Evolutionary conservation across 345 rosid genomes (phyloP).

Genomic region (Hibiscus syriacus): DNA sequence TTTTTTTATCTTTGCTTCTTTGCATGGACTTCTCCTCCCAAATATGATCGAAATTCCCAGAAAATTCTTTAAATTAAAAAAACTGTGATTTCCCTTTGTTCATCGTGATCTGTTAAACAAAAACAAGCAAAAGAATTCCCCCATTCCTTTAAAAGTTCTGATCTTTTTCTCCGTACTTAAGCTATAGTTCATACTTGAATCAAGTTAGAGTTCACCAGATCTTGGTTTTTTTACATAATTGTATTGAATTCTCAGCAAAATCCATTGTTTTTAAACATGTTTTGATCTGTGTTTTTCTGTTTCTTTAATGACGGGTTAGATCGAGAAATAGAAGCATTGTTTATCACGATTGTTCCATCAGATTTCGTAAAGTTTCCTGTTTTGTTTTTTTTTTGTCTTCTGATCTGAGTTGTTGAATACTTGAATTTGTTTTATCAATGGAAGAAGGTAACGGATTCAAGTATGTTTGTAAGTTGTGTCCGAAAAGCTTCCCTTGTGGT

Average conservation of each 20-base stretch:
- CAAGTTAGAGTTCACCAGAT: too few relatives aligned
- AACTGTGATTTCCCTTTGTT: constrained; percentile 13
- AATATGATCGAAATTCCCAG: constrained; percentile 10
- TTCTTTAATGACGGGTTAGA: constrained; percentile 7
- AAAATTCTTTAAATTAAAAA: not conserved
- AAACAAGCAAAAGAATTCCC: not conserved
- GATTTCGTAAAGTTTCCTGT: not conserved
- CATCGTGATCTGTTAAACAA: constrained; percentile 22
- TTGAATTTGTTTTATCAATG: not conserved
- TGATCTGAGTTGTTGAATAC: not conserved
- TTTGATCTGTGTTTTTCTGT: constrained; percentile 29
- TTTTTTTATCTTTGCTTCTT: constrained; percentile 63
- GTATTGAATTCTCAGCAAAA: not conserved
- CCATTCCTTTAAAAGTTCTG: constrained; percentile 14
- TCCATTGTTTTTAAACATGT: too few relatives aligned
- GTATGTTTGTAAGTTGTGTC: constrained; percentile 53
- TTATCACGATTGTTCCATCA: not conserved
- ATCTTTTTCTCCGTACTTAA: constrained; percentile 18
- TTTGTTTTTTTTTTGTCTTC: too few relatives aligned
- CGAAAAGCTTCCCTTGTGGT: constrained; percentile 52
- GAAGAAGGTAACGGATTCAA: constrained; percentile 29
- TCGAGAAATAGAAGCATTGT: constrained; percentile 14
- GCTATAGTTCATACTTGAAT: not conserved
- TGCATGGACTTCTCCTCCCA: constrained; percentile 48
- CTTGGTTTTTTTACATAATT: too few relatives aligned